Conservation (phyloP, 208 protist species). For the Leishmania tropica region DNA sequence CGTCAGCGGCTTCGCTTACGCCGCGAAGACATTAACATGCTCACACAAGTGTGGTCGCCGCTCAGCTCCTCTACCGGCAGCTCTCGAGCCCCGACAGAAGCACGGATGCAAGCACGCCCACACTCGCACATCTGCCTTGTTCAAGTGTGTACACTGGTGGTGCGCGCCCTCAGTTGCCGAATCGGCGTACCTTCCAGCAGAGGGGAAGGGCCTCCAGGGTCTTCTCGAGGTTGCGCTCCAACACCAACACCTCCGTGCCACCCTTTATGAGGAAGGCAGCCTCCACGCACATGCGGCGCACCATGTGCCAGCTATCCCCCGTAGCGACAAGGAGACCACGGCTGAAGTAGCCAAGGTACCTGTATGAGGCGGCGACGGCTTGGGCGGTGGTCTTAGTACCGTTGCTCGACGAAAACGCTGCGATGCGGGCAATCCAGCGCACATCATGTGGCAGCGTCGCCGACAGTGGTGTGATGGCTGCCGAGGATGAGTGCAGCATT, state of each 20-base stretch:
- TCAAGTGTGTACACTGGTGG: background rate
- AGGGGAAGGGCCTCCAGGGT: slow-evolving; percentile 79
- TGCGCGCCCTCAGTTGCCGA: slow-evolving; percentile 70
- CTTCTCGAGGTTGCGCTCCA: slow-evolving; percentile 87
- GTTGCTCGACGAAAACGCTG: background rate
- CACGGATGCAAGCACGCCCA: background rate
- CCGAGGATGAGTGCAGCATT: slow-evolving; percentile 16
- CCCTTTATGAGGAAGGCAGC: slow-evolving; percentile 67
- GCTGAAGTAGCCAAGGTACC: slow-evolving; percentile 69
- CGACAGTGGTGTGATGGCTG: slow-evolving; percentile 18
- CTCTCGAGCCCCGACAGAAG: background rate
- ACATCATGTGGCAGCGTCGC: slow-evolving; percentile 50
- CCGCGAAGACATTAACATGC: background rate
- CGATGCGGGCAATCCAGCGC: slow-evolving; percentile 38
- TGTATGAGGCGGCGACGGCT: background rate
- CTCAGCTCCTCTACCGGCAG: background rate
- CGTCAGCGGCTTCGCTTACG: background rate
- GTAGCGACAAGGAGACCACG: slow-evolving; percentile 65
- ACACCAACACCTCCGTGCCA: slow-evolving; percentile 54
- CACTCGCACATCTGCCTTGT: background rate
- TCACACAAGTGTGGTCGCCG: background rate
- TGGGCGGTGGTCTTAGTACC: background rate
- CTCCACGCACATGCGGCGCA: slow-evolving; percentile 62
- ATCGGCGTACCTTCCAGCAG: slow-evolving; percentile 90
- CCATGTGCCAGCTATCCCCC: slow-evolving; percentile 69